These are phyloP conservation scores for Platismatia glauca DNA, from an alignment of 495 filamentous ascomycete species.

Conservation along the genomic window DNA sequence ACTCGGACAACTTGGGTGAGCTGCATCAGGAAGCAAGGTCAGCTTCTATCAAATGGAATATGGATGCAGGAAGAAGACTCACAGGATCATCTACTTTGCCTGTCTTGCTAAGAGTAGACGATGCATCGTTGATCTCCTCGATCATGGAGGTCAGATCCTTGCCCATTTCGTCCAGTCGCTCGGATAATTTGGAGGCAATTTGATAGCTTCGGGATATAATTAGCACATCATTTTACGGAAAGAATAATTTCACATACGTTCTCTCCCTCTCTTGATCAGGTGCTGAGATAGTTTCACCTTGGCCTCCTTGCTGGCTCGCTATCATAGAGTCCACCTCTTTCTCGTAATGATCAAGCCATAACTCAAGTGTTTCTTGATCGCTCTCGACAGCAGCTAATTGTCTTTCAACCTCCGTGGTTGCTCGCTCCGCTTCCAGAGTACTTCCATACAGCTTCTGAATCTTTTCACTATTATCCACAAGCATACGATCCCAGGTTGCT, in stretches of 20 bases:
- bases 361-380: conserved; percentile 79
- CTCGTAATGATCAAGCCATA: conserved; percentile 84
- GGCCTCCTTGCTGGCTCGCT: conserved; percentile 50
- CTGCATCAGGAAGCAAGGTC: conserved; percentile 34
- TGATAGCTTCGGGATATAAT: conserved; percentile 51
- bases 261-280: conserved; percentile 91
- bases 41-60: neutral
- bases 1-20: conserved; percentile 89
- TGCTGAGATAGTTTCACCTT: conserved; percentile 64
- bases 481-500: conserved; percentile 78
- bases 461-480: conserved; percentile 87
- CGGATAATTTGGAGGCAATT: conserved; percentile 80
- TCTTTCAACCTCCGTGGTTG: conserved; percentile 81
- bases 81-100: conserved; percentile 87
- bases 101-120: conserved; percentile 73
- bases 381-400: conserved; percentile 80
- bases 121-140: conserved; percentile 89
- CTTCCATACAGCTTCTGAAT: conserved; percentile 79
- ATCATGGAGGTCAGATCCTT: conserved; percentile 90
- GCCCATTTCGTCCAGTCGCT: conserved; percentile 81
- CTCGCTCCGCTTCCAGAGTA: conserved; percentile 84
- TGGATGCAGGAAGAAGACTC: conserved; percentile 33
- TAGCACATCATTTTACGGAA: conserved; percentile 9
- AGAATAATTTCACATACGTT: conserved; percentile 46
- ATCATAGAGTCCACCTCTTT: conserved; percentile 80